phyloP scores from a whole-genome alignment of 768 basidiomycete genomes.

The Amanita inopinata region DNA sequence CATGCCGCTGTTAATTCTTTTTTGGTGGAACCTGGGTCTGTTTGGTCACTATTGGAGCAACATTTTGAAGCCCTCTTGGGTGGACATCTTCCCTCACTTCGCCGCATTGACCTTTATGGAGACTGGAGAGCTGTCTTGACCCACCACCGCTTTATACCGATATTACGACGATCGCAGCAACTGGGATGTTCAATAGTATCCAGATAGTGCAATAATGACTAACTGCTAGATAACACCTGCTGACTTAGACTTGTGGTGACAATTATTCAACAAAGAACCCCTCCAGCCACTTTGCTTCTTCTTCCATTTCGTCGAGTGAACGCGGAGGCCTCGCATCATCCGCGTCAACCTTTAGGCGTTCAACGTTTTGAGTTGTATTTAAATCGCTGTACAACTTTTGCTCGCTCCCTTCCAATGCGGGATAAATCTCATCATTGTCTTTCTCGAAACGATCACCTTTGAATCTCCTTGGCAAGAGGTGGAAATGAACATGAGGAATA shows the following conservation, averaged over 20 bases:
- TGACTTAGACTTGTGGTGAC: too few relatives aligned
- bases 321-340: constrained; percentile 60
- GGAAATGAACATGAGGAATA: constrained; percentile 95
- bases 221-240: too few relatives aligned
- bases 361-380: constrained; percentile 14
- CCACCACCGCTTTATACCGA: constrained; percentile 26
- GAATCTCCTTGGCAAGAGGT: constrained; percentile 76
- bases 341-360: constrained; percentile 52
- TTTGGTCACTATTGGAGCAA: constrained; percentile 31
- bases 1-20: constrained; percentile 39
- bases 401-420: constrained; percentile 63
- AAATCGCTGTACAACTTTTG: constrained; percentile 34
- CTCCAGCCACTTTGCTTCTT: constrained; percentile 63
- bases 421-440: constrained; percentile 70
- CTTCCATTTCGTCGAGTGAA: constrained; percentile 65
- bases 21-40: constrained; percentile 23
- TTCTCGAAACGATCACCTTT: constrained; percentile 56
- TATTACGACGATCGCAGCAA: neutral
- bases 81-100: constrained; percentile 35
- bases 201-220: neutral
- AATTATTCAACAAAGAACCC: constrained; percentile 42
- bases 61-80: constrained; percentile 39
- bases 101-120: constrained; percentile 38
- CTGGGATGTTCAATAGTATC: constrained; percentile 1
- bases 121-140: constrained; percentile 35